Evolutionary conservation across 2,329 filamentous ascomycete species (phyloP).

Genomic region (Beauveria sp.): DNA sequence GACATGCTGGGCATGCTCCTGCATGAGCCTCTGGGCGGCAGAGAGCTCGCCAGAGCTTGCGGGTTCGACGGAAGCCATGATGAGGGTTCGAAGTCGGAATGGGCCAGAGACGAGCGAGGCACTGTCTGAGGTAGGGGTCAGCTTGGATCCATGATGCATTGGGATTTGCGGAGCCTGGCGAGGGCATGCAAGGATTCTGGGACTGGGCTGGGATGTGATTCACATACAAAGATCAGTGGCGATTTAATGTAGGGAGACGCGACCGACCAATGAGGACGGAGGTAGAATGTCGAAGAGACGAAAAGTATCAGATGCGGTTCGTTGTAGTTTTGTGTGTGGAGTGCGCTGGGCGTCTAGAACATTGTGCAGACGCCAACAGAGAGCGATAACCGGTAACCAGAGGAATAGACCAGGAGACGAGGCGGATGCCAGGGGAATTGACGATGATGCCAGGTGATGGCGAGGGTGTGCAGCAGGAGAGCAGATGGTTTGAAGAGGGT

Average conservation of each 20-base stretch:
- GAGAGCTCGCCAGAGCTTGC: conserved; percentile 35
- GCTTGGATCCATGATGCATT: background rate
- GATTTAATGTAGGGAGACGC: background rate
- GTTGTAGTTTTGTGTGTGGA: conserved; percentile 2
- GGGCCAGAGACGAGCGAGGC: background rate
- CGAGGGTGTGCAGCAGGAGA: conserved; percentile 18
- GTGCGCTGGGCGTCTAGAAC: conserved; percentile 29
- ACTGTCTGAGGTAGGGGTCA: background rate
- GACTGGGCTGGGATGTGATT: background rate
- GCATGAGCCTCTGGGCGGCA: conserved; percentile 54
- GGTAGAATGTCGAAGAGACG: background rate
- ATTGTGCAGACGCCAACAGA: conserved; percentile 29
- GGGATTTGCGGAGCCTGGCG: background rate
- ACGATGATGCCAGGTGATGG: conserved; percentile 18
- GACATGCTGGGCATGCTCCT: conserved; percentile 47
- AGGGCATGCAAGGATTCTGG: background rate
- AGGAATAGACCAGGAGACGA: conserved; percentile 31
- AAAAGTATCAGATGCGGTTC: conserved; percentile 4
- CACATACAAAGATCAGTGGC: background rate
- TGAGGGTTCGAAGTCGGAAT: conserved; percentile 16
- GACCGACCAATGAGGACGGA: background rate
- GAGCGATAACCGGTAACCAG: conserved; percentile 32
- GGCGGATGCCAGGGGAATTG: conserved; percentile 23
- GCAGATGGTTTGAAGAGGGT: conserved; percentile 27
- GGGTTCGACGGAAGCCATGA: conserved; percentile 33